Percentiles rank a stretch among this genome's conserved stretches.
phyloP scores from a whole-genome alignment of 2,329 filamentous ascomycete species.

The Podosphaera fusca region DNA sequence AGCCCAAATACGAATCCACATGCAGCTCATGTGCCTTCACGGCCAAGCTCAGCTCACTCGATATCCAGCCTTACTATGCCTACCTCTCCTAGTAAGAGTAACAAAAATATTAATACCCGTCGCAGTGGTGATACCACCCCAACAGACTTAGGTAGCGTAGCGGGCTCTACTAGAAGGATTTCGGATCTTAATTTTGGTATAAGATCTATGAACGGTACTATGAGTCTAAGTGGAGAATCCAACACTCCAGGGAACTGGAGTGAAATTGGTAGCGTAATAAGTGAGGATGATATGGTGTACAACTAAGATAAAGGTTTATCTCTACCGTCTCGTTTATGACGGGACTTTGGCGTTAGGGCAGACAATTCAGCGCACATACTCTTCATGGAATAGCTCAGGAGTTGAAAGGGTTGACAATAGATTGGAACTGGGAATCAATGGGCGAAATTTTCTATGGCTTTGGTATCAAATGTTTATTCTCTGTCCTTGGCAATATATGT shows the following conservation, averaged over 20 bases:
- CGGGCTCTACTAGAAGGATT: slow-evolving; percentile 22
- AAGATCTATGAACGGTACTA: slow-evolving; percentile 28
- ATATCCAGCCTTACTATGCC: slow-evolving; percentile 10
- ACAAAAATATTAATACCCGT: background rate
- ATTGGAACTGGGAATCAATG: no score
- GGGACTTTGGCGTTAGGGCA: no score
- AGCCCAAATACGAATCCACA: slow-evolving; percentile 17
- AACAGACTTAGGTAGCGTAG: slow-evolving; percentile 32
- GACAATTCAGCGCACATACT: no score
- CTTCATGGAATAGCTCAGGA: no score
- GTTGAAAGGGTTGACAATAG: no score
- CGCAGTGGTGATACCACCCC: slow-evolving; percentile 31
- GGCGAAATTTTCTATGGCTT: no score
- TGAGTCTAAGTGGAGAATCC: slow-evolving; percentile 33
- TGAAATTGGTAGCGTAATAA: slow-evolving; percentile 38
- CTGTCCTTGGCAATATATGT: no score
- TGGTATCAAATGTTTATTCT: no score
- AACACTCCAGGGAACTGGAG: slow-evolving; percentile 40
- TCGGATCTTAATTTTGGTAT: slow-evolving; percentile 17
- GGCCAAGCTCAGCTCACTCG: slow-evolving; percentile 8
- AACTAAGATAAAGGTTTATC: background rate
- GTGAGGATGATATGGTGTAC: slow-evolving; percentile 15
- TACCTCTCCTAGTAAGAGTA: slow-evolving; percentile 16
- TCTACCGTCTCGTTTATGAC: no score
- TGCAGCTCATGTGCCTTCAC: slow-evolving; percentile 13